phyloP scores from a whole-genome alignment of 305 asterid genomes.

The Plantago coronopus region DNA sequence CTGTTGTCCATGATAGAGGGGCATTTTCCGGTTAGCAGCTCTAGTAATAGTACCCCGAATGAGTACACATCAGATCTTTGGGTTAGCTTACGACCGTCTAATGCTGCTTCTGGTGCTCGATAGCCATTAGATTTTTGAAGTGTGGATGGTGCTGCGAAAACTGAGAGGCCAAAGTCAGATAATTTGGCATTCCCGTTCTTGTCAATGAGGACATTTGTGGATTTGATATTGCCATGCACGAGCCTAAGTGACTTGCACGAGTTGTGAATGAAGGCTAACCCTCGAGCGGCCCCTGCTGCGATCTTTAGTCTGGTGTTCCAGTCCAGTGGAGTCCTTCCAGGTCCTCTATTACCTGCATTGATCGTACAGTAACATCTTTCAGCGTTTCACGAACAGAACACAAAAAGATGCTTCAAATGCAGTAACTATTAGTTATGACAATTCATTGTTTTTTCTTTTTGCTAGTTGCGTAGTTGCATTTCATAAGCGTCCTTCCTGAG shows the following conservation, averaged over 20 bases:
- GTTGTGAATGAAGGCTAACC: slow-evolving; percentile 65
- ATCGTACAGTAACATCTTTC: not conserved
- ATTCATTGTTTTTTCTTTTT: not conserved
- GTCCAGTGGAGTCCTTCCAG: slow-evolving; percentile 92
- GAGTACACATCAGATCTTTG: slow-evolving; percentile 77
- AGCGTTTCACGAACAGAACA: not conserved
- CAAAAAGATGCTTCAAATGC: not conserved
- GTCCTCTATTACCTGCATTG: slow-evolving; percentile 78
- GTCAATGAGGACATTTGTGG: slow-evolving; percentile 80
- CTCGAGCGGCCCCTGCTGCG: slow-evolving; percentile 81
- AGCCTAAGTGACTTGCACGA: slow-evolving; percentile 64
- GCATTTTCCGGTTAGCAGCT: slow-evolving; percentile 82
- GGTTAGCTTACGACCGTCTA: slow-evolving; percentile 55
- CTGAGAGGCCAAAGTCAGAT: slow-evolving; percentile 77
- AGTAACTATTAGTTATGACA: not conserved
- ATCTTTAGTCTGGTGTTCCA: slow-evolving; percentile 81
- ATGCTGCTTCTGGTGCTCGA: slow-evolving; percentile 66
- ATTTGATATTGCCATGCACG: slow-evolving; percentile 85
- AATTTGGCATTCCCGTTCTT: slow-evolving; percentile 51
- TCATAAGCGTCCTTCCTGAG: too few relatives aligned
- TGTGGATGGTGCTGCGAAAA: slow-evolving; percentile 46
- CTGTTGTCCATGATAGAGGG: slow-evolving; percentile 52
- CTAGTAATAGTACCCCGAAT: slow-evolving; percentile 76
- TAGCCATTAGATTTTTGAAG: slow-evolving; percentile 67
- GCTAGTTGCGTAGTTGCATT: too few relatives aligned